These are phyloP conservation scores for Vitis hybrid DNA, from an alignment of 177 flowering plant genomes.

Conservation along the genomic window DNA sequence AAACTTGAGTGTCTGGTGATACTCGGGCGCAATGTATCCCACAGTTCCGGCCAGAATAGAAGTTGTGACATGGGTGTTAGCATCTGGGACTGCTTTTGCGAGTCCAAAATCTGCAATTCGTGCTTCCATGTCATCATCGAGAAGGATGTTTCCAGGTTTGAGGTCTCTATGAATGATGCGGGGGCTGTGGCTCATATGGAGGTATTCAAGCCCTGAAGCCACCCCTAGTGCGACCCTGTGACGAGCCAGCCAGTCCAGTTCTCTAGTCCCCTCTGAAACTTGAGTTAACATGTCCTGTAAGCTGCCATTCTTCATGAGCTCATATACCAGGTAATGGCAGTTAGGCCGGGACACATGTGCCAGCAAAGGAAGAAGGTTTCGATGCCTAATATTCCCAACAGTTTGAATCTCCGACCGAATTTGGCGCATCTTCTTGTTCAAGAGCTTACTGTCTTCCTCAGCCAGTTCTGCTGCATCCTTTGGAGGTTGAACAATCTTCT, in stretches of 20 bases:
- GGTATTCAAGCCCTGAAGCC: slow-evolving; percentile 83
- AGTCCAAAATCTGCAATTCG: slow-evolving; percentile 93
- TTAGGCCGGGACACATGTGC: slow-evolving; percentile 76
- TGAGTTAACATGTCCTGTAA: slow-evolving; percentile 57
- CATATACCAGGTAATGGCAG: slow-evolving; percentile 83
- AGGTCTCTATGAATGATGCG: slow-evolving; percentile 86
- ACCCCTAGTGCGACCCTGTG: slow-evolving; percentile 68
- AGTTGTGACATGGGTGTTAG: slow-evolving; percentile 64
- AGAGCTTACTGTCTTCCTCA: slow-evolving; percentile 58
- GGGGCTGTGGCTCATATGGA: slow-evolving; percentile 66
- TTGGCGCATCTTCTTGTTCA: slow-evolving; percentile 79
- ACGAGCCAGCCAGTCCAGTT: slow-evolving; percentile 66
- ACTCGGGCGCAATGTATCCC: slow-evolving; percentile 96
- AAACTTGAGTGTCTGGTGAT: slow-evolving; percentile 82
- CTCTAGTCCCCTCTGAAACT: slow-evolving; percentile 44
- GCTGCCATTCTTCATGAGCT: slow-evolving; percentile 94
- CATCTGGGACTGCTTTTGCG: slow-evolving; percentile 78
- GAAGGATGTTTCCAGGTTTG: slow-evolving; percentile 83
- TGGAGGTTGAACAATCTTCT: slow-evolving; percentile 67
- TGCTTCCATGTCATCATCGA: slow-evolving; percentile 90
- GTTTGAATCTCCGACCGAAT: slow-evolving; percentile 83
- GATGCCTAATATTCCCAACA: slow-evolving; percentile 80
- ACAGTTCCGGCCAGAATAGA: slow-evolving; percentile 84
- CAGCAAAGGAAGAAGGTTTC: slow-evolving; percentile 77
- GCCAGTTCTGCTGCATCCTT: slow-evolving; percentile 52